Percentiles rank a stretch among this genome's conserved stretches.
Evolutionary conservation across 2,329 filamentous ascomycete species (phyloP).

Genomic region (Exophiala alcalophila): DNA sequence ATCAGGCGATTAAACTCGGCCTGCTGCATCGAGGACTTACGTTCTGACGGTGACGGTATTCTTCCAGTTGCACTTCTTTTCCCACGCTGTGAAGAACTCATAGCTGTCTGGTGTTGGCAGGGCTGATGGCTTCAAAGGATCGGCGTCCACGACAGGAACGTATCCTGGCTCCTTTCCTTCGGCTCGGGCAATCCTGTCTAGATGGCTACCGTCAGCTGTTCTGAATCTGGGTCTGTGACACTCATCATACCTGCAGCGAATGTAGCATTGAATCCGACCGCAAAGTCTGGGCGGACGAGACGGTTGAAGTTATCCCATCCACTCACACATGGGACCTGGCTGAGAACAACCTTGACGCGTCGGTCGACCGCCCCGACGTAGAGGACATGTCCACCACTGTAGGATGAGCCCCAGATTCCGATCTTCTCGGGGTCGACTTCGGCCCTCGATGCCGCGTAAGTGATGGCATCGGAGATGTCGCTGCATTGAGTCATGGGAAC

Average conservation of each 20-base stretch:
- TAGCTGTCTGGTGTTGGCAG: conserved; percentile 38
- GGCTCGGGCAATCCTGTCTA: conserved; percentile 33
- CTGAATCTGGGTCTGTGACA: neutral
- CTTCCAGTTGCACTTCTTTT: conserved; percentile 37
- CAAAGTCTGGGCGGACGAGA: conserved; percentile 36
- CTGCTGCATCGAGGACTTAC: conserved; percentile 19
- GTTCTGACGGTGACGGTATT: conserved; percentile 40
- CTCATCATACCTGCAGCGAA: conserved; percentile 32
- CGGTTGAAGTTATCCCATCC: conserved; percentile 39
- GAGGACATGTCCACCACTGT: conserved; percentile 42
- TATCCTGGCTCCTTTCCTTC: conserved; percentile 33
- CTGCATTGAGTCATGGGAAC: conserved; percentile 34
- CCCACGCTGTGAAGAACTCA: conserved; percentile 37
- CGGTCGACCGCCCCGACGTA: conserved; percentile 40
- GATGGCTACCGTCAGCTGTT: too few species aligned
- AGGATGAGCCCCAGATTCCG: conserved; percentile 41
- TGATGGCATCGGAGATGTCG: conserved; percentile 41
- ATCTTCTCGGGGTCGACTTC: conserved; percentile 35
- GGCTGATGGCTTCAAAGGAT: conserved; percentile 34
- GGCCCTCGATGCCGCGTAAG: conserved; percentile 32
- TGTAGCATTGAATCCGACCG: conserved; percentile 30
- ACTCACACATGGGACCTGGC: conserved; percentile 39
- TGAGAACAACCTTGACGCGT: conserved; percentile 42
- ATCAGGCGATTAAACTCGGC: neutral
- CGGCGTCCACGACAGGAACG: conserved; percentile 36